Base-by-base conservation (phyloP, 805 yeast species). In the Yarrowia porcina region DNA sequence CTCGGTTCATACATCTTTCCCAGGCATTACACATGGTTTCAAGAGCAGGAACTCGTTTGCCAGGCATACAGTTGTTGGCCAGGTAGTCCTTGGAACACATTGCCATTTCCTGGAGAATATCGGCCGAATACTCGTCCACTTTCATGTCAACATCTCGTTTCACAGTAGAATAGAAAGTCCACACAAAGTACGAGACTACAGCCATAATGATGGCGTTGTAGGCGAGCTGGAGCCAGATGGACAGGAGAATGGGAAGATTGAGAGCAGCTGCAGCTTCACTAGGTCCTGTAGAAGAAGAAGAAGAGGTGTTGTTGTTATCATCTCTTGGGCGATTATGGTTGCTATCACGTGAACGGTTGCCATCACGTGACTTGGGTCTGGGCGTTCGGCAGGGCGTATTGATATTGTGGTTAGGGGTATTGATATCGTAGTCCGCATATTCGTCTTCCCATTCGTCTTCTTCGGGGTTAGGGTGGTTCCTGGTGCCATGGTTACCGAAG, bases 1-100 rank as follows among this genome's bases (percentile, higher is more conserved):
- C 93, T 54, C 85, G 76, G 68, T 85, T 83, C 91, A 90, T 89
- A 72, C 99, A 94, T 64, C 80, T 81, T 65, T 83, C 87, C 94
- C 96, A 90, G 35, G 78, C 79, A 35, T 80, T 77, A 73, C 99
- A 93, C 13, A 82, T 76, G 1, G 75, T 73, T 68, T 87, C 94
- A 17, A 90, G 72, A 0, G 90, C 91, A 0, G 96, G 97, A 0
- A 85, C 92, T 13, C 93, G 76, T 4, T 83, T 82, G 1, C 82
- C 79, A 11, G 78, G 78, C 67, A 71, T 69, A 71, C 99, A 93
- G 67, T 86, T 82, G 73, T 93, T 92, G 28, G 85, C 73, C 13
- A 80, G 72, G 70, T 87, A 93, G 63, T 89, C 86, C 36, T 85
- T 77, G 7, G 87, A 77, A 73, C 99, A 93, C 30, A 65, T 76